Percentiles rank a stretch among this genome's conserved stretches.
phyloP scores from a whole-genome alignment of 2,329 filamentous ascomycete genomes.

The Fusarium zealandicum region DNA sequence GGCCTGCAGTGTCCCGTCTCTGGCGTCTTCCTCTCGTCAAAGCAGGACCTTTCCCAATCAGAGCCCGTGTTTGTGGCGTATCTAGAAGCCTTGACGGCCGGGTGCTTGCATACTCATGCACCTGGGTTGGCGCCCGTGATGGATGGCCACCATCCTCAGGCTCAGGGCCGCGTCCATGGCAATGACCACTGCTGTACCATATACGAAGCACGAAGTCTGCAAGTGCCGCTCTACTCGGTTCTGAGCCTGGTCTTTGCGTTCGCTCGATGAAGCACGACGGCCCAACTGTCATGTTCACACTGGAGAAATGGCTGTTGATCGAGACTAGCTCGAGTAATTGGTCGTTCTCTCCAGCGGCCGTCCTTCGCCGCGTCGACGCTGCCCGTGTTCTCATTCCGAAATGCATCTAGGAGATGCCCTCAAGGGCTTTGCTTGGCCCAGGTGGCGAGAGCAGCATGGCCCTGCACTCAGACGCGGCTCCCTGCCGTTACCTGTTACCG shows the following conservation, averaged over 20 bases:
- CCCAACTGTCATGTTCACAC: constrained; percentile 8
- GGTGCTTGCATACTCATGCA: constrained; percentile 58
- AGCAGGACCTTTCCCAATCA: constrained; percentile 48
- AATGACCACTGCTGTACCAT: constrained; percentile 11
- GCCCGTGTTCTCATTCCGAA: constrained; percentile 32
- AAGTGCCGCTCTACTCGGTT: constrained; percentile 20
- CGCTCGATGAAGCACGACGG: constrained; percentile 7
- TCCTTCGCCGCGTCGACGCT: constrained; percentile 29
- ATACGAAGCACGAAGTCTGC: constrained; percentile 26
- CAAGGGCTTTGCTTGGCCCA: constrained; percentile 41
- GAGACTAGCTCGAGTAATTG: constrained; percentile 25
- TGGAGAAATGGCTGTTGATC: constrained; percentile 11
- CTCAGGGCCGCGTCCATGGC: constrained; percentile 33
- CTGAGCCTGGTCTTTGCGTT: constrained; percentile 23
- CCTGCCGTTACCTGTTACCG: constrained; percentile 40
- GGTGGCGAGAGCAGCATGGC: constrained; percentile 39
- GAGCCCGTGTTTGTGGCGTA: constrained; percentile 56
- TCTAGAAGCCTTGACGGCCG: constrained; percentile 56
- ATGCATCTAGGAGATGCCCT: constrained; percentile 23
- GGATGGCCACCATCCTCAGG: constrained; percentile 27
- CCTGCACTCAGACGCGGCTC: constrained; percentile 42
- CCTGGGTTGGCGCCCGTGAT: constrained; percentile 27
- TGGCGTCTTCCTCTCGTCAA: constrained; percentile 39
- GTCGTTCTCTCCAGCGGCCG: constrained; percentile 18
- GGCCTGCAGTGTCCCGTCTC: constrained; percentile 41